Conservation (phyloP, 2,329 filamentous ascomycete genomes). For the Parafenestella ontariensis region DNA sequence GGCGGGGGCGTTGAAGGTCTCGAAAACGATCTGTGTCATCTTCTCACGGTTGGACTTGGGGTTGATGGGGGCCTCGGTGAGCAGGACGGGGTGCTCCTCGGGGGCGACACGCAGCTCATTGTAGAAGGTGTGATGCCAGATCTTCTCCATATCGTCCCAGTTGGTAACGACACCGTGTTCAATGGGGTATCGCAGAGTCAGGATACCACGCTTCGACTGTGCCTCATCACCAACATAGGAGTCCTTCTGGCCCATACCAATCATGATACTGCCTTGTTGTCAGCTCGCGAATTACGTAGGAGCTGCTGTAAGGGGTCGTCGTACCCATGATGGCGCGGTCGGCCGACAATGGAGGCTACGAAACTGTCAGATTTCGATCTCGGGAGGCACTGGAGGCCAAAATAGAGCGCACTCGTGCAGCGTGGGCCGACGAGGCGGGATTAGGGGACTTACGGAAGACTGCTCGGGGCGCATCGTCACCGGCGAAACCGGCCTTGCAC, state of each 20-base stretch:
- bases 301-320: conserved; percentile 48
- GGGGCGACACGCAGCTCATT: conserved; percentile 99
- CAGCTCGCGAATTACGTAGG: conserved; percentile 43
- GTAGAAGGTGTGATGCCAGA: conserved; percentile 99
- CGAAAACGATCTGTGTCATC: conserved; percentile 99
- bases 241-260: conserved; percentile 99
- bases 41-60: conserved; percentile 99
- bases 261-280: conserved; percentile 86
- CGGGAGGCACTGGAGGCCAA: conserved; percentile 2
- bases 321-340: conserved; percentile 99
- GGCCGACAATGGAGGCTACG: conserved; percentile 97
- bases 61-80: conserved; percentile 99
- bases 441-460: conserved; percentile 91
- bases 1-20: conserved; percentile 99
- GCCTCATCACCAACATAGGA: conserved; percentile 99
- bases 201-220: conserved; percentile 99
- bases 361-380: conserved; percentile 37
- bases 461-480: conserved; percentile 99
- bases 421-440: conserved; percentile 10
- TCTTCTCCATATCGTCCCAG: conserved; percentile 99
- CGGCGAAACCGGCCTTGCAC: conserved; percentile 99
- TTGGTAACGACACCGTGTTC: conserved; percentile 99
- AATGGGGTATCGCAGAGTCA: conserved; percentile 98
- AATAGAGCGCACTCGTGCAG: conserved; percentile 18
- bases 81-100: conserved; percentile 98